Base-by-base conservation (phyloP, 768 basidiomycete species). In the Tricholoma hemisulphureum region DNA sequence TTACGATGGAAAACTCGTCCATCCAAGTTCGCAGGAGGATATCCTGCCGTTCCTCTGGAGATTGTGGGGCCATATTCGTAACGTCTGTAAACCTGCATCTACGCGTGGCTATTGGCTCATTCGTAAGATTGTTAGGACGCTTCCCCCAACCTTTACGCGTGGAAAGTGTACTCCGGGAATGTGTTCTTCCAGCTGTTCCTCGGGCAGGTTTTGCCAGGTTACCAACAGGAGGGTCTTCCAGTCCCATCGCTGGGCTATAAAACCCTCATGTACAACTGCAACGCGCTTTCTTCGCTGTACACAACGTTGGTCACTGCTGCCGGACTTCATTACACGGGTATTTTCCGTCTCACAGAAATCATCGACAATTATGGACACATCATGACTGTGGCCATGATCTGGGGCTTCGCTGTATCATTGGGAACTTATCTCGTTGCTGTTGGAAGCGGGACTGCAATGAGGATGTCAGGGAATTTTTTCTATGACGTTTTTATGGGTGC, bases 401-500 rank as follows among this genome's bases (percentile, higher is more conserved):
- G 86, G 62, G 94, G 94, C 49, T 95, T 95, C 60, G 80, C 76
- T 29, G 84, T 93, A 53, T 88, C 91, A 18, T 84, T 89, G 61
- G 82, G 87, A 61, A 87, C 89, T 64, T 96, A 98, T 71, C 81
- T 93, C 59, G 75, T 86, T 56, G 87, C 91, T 0, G 81, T 95
- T 61, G 77, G 80, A 11, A 88, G 88, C 34, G 90, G 91, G 2
- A 87, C 87, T 64, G 83, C 88, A 60, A 87, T 96, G 51, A 84
- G 97, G 61, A 96, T 97, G 91, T 93, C 90, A n/a, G 95, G 93
- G 45, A 95, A 85, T 76, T 84, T 91, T 73, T 81, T 95, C 65
- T 99, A 98, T 69, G 95, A 97, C 64, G 87, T 93, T 59, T 97
- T 95, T 75, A 97, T 98, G 95, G 96, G 96, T 45, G 94, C 95